Conservation (phyloP, 2,329 filamentous ascomycete genomes). For the Zopfia rhizophila region DNA sequence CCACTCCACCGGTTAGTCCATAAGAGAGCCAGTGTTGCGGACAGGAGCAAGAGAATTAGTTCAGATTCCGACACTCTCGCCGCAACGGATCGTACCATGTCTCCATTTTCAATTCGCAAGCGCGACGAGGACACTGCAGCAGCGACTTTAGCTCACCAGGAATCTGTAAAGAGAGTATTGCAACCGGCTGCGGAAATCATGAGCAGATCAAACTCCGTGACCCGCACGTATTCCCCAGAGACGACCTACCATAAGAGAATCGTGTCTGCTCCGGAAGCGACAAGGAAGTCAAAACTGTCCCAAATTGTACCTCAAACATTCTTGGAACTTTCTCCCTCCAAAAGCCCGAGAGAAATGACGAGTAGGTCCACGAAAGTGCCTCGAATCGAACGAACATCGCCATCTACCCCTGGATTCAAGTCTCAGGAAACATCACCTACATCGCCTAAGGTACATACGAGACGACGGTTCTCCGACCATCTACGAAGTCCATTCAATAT, state of each 20-base stretch:
- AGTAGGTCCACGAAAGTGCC: conserved; percentile 20
- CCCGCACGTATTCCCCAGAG: conserved; percentile 23
- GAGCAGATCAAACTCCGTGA: conserved; percentile 39
- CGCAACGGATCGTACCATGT: conserved; percentile 32
- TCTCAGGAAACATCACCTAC: conserved; percentile 29
- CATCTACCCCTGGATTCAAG: conserved; percentile 18
- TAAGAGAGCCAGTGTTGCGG: conserved; percentile 61
- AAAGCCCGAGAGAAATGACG: conserved; percentile 29
- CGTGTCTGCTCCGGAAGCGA: conserved; percentile 46
- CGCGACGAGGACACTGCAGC: conserved; percentile 40
- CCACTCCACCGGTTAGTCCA: conserved; percentile 62
- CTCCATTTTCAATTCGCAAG: conserved; percentile 42
- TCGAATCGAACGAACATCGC: conserved; percentile 23
- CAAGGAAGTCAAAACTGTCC: conserved; percentile 8
- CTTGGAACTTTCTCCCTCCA: conserved; percentile 33
- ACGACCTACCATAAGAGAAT: conserved; percentile 40
- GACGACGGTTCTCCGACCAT: conserved; percentile 5
- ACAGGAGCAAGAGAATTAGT: conserved; percentile 50
- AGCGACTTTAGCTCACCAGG: conserved; percentile 42
- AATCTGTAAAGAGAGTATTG: conserved; percentile 41
- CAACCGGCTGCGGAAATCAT: conserved; percentile 48
- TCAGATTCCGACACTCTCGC: conserved; percentile 37
- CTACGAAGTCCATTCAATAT: conserved; percentile 22
- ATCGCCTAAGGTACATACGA: conserved; percentile 26
- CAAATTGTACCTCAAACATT: conserved; percentile 25